Conservation (phyloP, 805 yeast genomes). For the Candida broadrunensis region DNA sequence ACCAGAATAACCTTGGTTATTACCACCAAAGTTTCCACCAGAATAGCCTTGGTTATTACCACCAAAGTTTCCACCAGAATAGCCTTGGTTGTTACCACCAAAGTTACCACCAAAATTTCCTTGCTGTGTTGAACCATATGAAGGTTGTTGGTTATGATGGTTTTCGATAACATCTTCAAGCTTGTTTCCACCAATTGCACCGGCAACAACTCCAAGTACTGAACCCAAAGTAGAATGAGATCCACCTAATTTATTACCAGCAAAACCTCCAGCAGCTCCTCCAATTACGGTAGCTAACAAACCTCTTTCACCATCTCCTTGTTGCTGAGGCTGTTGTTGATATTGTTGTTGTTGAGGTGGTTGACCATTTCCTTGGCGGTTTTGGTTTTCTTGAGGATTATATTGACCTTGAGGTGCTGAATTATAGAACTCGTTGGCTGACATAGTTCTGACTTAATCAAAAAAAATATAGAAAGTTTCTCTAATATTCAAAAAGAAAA, state of each 20-base stretch:
- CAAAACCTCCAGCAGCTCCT: conserved; percentile 53
- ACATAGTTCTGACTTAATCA: too few relatives aligned
- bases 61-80: conserved; percentile 9
- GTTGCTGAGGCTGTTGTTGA: neutral
- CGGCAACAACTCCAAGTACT: conserved; percentile 52
- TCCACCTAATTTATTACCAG: conserved; percentile 44
- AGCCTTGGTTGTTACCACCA: conserved; percentile 4
- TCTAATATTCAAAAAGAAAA: too few relatives aligned
- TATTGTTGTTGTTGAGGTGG: conserved; percentile 4
- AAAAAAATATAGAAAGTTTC: too few relatives aligned
- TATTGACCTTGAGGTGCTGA: conserved; percentile 40
- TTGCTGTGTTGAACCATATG: conserved; percentile 10
- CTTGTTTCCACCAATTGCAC: conserved; percentile 55
- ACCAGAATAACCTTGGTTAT: conserved; percentile 5
- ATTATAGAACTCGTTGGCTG: conserved; percentile 55
- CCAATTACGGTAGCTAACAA: conserved; percentile 45
- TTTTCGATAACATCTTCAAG: conserved; percentile 38
- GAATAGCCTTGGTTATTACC: conserved; percentile 6
- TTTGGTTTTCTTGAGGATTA: conserved; percentile 25
- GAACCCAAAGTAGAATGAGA: conserved; percentile 43
- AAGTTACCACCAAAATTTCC: conserved; percentile 3
- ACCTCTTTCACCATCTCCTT: conserved; percentile 33
- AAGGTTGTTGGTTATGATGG: conserved; percentile 5
- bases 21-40: conserved; percentile 5
- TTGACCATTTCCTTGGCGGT: neutral